Evolutionary conservation across 495 filamentous ascomycete species (phyloP).

Genomic region (Hyaloscypha hepaticicola): DNA sequence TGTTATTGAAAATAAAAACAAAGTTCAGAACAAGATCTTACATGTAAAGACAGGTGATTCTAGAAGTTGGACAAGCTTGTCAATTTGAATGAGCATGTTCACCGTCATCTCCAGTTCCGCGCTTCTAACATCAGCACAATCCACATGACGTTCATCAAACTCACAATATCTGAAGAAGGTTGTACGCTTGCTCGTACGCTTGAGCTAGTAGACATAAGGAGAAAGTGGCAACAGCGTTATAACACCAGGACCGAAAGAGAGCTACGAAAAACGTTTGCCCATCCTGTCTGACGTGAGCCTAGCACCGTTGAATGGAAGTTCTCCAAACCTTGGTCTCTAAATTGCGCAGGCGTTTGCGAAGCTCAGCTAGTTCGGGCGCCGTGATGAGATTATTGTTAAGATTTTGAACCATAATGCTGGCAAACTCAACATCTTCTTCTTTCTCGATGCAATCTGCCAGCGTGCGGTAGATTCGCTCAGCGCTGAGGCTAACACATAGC

Average conservation of each 20-base stretch:
- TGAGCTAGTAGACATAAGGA: conserved; percentile 94
- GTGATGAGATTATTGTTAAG: conserved; percentile 99
- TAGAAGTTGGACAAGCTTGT: conserved; percentile 95
- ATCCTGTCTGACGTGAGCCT: conserved; percentile 54
- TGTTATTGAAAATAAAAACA: not conserved
- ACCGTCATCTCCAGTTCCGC: conserved; percentile 99
- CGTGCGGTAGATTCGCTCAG: conserved; percentile 94
- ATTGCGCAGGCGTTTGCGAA: conserved; percentile 87
- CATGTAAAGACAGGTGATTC: conserved; percentile 98
- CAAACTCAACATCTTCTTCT: conserved; percentile 97
- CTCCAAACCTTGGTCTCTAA: conserved; percentile 72
- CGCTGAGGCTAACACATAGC: conserved; percentile 85
- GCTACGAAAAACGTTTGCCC: conserved; percentile 94
- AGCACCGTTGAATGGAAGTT: not conserved
- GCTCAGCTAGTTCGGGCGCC: conserved; percentile 86
- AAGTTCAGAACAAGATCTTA: conserved; percentile 36
- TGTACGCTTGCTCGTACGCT: conserved; percentile 97
- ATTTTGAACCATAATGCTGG: conserved; percentile 99
- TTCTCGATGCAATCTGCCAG: conserved; percentile 96
- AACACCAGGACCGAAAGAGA: conserved; percentile 95
- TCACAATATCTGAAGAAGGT: conserved; percentile 94
- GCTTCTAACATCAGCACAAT: conserved; percentile 51
- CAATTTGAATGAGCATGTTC: conserved; percentile 97
- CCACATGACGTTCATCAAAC: conserved; percentile 24
- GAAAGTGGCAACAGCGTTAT: conserved; percentile 97